Percentiles rank a stretch among this genome's conserved stretches.
phyloP scores from a whole-genome alignment of 257 asterid species.

The Solanum chiquidenum region DNA sequence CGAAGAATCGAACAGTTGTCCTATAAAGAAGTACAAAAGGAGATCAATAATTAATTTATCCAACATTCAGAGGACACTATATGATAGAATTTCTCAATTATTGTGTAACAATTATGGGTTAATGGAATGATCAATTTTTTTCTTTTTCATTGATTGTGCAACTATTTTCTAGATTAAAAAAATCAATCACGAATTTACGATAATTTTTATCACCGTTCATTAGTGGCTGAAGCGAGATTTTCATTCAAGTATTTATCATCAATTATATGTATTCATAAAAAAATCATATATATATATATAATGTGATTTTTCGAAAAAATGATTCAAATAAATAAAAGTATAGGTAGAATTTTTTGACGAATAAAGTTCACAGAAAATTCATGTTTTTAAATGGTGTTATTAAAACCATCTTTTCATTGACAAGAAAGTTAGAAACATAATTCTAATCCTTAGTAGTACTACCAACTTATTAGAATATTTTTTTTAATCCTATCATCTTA shows the following conservation, averaged over 20 bases:
- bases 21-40: neutral
- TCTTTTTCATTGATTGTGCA: neutral
- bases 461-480: neutral
- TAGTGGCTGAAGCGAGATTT: neutral
- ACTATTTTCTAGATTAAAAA: neutral
- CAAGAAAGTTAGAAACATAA: neutral
- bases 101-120: neutral
- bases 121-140: too few relatives aligned
- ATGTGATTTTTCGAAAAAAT: neutral
- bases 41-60: neutral
- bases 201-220: rapidly evolving
- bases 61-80: neutral
- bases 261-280: too few relatives aligned
- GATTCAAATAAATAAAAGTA: neutral
- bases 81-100: too few relatives aligned
- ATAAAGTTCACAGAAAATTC: neutral
- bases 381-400: neutral
- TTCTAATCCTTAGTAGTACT: neutral
- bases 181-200: too few relatives aligned
- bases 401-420: neutral
- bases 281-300: too few relatives aligned
- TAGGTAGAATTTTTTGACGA: neutral
- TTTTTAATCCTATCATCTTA: neutral
- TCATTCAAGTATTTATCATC: neutral
- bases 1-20: neutral